These are phyloP conservation scores for Scytalidium sp. DNA, from an alignment of 2,329 filamentous ascomycete genomes.

Conservation along the genomic window DNA sequence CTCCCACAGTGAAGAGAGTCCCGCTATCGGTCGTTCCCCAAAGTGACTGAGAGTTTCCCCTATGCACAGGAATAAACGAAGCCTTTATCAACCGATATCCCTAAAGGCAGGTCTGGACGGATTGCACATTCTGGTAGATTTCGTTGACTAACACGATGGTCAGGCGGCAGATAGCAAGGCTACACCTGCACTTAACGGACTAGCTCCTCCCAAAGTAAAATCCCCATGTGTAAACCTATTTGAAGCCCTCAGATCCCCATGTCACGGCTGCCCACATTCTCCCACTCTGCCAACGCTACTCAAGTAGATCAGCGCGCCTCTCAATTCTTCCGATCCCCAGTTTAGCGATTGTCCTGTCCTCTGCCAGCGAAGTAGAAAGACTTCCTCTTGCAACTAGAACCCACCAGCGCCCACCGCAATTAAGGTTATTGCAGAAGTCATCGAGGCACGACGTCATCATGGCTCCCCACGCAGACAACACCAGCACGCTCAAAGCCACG, in stretches of 20 bases:
- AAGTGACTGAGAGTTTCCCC: slow-evolving; percentile 8
- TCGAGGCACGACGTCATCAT: slow-evolving; percentile 32
- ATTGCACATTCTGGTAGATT: background rate
- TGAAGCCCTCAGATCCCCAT: background rate
- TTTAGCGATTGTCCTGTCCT: no score
- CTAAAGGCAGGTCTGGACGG: slow-evolving; percentile 21
- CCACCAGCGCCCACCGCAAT: background rate
- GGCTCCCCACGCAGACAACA: slow-evolving; percentile 56
- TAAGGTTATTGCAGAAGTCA: no score
- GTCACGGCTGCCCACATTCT: background rate
- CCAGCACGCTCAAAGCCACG: slow-evolving; percentile 31
- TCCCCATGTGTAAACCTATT: no score
- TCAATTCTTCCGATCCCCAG: no score
- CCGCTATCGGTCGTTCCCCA: slow-evolving; percentile 4
- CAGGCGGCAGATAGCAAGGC: background rate
- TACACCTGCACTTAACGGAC: background rate
- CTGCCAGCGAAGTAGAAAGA: no score
- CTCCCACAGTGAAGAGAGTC: slow-evolving; percentile 1
- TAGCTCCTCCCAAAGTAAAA: no score
- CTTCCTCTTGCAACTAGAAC: background rate
- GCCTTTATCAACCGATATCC: slow-evolving; percentile 5
- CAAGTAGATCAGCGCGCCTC: background rate
- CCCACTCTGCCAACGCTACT: background rate
- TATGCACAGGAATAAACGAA: slow-evolving; percentile 18
- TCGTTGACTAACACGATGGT: background rate